These are phyloP conservation scores for Martiniozyma asiatica DNA, from an alignment of 1,139 yeast genomes.

Conservation along the genomic window DNA sequence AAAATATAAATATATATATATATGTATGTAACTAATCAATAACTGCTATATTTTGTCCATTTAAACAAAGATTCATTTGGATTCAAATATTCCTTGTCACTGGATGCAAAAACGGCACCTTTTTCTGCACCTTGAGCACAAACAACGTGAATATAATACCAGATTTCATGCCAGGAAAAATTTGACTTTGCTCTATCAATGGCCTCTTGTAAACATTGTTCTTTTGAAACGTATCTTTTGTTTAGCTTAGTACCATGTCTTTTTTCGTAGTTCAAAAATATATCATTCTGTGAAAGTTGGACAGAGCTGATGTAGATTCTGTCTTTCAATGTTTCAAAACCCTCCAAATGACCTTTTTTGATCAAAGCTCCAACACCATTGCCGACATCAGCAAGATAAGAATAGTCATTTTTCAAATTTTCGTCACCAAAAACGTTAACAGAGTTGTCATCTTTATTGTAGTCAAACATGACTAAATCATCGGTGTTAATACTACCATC, in stretches of 20 bases:
- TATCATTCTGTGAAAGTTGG: constrained; percentile 26
- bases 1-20: too few relatives aligned
- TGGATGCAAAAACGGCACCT: constrained; percentile 26
- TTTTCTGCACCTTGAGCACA: constrained; percentile 28
- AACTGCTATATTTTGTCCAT: constrained; percentile 40
- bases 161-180: constrained; percentile 23
- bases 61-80: constrained; percentile 42
- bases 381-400: constrained; percentile 37
- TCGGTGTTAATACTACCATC: constrained; percentile 33
- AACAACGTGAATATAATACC: constrained; percentile 26
- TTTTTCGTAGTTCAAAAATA: constrained; percentile 31
- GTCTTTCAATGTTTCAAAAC: constrained; percentile 32
- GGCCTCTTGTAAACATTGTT: constrained; percentile 25
- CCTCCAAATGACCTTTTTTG: constrained; percentile 21
- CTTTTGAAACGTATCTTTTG: constrained; percentile 22
- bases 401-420: constrained; percentile 24
- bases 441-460: constrained; percentile 22
- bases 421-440: constrained; percentile 35
- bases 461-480: constrained; percentile 28
- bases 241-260: constrained; percentile 27
- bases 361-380: constrained; percentile 31
- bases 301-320: constrained; percentile 34
- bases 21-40: too few relatives aligned
- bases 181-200: constrained; percentile 23
- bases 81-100: constrained; percentile 41